These are phyloP conservation scores for Recurvomyces mirabilis DNA, from an alignment of 495 filamentous ascomycete species.

Conservation along the genomic window DNA sequence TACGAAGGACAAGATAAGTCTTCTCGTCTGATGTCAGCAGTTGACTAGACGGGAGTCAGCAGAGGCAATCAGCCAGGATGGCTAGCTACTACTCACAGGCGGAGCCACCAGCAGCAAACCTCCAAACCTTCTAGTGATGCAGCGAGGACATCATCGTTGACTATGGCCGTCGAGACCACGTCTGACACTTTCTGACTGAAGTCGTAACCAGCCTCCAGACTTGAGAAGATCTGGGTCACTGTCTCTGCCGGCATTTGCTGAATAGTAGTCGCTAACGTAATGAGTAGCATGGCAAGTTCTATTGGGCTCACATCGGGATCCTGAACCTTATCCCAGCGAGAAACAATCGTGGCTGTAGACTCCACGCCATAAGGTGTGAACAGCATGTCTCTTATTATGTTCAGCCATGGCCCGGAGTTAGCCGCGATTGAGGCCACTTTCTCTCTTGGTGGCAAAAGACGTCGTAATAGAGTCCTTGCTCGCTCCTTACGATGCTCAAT, in stretches of 20 bases:
- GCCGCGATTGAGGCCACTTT: neutral
- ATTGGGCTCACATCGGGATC: neutral
- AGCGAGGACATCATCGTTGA: constrained; percentile 2
- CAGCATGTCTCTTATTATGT: neutral
- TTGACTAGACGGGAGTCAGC: constrained; percentile 1
- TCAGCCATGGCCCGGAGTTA: neutral
- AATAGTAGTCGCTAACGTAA: too few species aligned
- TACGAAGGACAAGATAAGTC: constrained; percentile 4
- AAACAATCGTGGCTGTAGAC: neutral
- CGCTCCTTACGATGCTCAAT: neutral
- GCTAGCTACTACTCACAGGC: constrained; percentile 1
- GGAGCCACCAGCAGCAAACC: neutral
- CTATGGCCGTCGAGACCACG: neutral
- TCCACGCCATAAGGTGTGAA: neutral
- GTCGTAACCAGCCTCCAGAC: neutral
- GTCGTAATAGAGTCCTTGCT: neutral
- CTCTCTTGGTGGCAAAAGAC: neutral
- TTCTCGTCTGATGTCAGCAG: neutral
- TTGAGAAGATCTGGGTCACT: too few species aligned
- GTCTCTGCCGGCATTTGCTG: too few species aligned
- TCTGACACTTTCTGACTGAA: neutral
- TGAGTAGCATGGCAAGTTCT: neutral
- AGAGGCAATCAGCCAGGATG: neutral
- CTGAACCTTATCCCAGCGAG: neutral
- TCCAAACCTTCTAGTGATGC: constrained; percentile 4